Conservation (phyloP, 1,284 basidiomycete species). For the Phellopilus nigrolimitatus region DNA sequence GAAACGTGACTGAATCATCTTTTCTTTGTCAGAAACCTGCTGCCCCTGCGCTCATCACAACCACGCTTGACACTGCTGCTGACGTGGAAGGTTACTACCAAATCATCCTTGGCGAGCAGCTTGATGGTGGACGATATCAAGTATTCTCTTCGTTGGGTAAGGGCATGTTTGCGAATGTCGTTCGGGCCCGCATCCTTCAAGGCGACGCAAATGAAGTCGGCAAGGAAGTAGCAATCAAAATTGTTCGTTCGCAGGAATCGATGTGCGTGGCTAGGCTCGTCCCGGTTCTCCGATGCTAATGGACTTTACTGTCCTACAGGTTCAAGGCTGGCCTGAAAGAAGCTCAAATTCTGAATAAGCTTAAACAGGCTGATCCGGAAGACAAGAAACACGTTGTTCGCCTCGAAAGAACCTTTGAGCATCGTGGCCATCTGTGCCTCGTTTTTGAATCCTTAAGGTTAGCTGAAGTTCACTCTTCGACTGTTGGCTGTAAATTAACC, state of each 20-base stretch:
- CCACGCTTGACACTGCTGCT: conserved; percentile 67
- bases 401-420: conserved; percentile 91
- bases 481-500: conserved; percentile 10
- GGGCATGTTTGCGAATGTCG: conserved; percentile 98
- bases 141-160: conserved; percentile 93
- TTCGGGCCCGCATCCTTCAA: conserved; percentile 81
- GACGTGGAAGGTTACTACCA: conserved; percentile 96
- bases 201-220: conserved; percentile 59
- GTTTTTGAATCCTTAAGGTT: conserved; percentile 95
- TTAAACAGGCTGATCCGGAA: conserved; percentile 86
- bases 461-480: conserved; percentile 24
- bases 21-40: conserved; percentile 41
- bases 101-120: conserved; percentile 89
- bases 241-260: conserved; percentile 92
- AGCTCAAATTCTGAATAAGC: conserved; percentile 80
- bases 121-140: conserved; percentile 92
- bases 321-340: conserved; percentile 95
- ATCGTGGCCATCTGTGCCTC: conserved; percentile 93
- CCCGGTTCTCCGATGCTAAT: background rate
- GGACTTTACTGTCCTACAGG: conserved; percentile 42
- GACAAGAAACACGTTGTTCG: conserved; percentile 96
- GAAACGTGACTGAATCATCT: conserved; percentile 10
- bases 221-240: conserved; percentile 96
- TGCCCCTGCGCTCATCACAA: conserved; percentile 62
- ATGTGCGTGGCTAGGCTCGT: conserved; percentile 62